Evolutionary conservation across 225 moss, liverwort and hornwort species (phyloP), one percentile per base, ranked within the genome.

Genomic region (Pseudisothecium myosuroides): DNA sequence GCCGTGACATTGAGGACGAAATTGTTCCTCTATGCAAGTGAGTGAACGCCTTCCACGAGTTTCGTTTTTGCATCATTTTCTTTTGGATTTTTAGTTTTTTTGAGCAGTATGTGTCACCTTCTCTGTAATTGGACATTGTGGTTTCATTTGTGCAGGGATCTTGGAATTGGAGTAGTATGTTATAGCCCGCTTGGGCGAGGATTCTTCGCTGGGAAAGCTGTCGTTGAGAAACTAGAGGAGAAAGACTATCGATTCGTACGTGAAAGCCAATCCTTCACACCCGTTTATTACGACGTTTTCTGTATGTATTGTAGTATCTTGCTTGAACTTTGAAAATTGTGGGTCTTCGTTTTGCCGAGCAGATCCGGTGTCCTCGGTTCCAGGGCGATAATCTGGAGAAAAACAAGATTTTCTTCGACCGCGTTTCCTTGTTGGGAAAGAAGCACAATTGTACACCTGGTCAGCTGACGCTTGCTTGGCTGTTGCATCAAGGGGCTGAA

Each of bases 381-480:
- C 56, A 86, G 37, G 62, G 50, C 47, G 91, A 92, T 31, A 96
- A 91, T 91, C 32, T 95, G 85, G 93, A 94, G 90, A 91, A 93
- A 68, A 95, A 96, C 59, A 93, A 93, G 88, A 69, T 89, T 36
- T 88, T 96, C n/a, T 95, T 92, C 65, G 91, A 93, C 28, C 88
- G 93, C n/a, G 55, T 97, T 47, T 88, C 90, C 45, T 79, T 91
- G 84, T 50, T 96, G 86, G 96, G 91, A 52, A 85, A 91, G 90
- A 93, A 93, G 80, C 90, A 94, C 80, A 91, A 84, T 37, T 94
- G 95, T 73, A 90, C 94, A 24, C 90, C 96, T 43, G 94, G 94
- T n/a, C 96, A 96, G 90, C 86, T 96, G 18, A 88, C 93, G 37
- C 90, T 96, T 86, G 91, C 95, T 68, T 95, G 95, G 96, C 74